Base-by-base conservation (phyloP, 2,329 filamentous ascomycete genomes). In the Emydomyces testavorans region DNA sequence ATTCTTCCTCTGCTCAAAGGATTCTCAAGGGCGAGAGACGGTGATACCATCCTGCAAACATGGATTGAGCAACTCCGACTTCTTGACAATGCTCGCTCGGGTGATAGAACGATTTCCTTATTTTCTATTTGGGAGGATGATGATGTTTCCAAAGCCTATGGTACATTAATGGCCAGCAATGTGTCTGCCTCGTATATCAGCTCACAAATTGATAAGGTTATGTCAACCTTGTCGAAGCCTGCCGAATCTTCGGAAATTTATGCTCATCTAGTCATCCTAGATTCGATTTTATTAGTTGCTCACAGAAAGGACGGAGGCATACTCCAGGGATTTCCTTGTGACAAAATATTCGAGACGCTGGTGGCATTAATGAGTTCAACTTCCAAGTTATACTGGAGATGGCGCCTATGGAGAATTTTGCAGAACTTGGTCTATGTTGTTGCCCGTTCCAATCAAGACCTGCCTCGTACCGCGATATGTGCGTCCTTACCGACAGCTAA, bases 91-190 rank as follows among this genome's bases (percentile, higher is more conserved):
- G 53, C 58, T 35, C 63, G 64, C 47, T 53, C 49, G 10, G 42
- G 52, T 40, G 53, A 60, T 31, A 39, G 41, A 28, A 55, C 47
- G 21, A 39, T 62, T 21, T 48, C 53, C 36, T 35, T 49, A 4
- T 63, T 64, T 49, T 64, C 65, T 5, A 59, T 70, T 2, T 72
- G 69, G 69, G 69, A 71, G 53, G 67, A 71, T 48, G 66, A 71
- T 43, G 65, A 68, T 50, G 29, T 71, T 11, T 64, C 63, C 28
- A 58, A 62, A 21, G 56, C 54, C 29, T 70, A 65, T 54, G 57
- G 60, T 23, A 59, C 63, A 13, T 40, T 65, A 45, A 51, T 65
- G 49, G 59, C 57, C 21, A 63, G 53, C 20, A 60, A 62, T 6
- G 55, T 66, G 18, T 60, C 59, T 7, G 55, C 60, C 10, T 48